Percentiles rank a stretch among this genome's conserved stretches.
These are phyloP conservation scores for Plasmodium inui DNA, from an alignment of 169 alveolate genomes.

Conservation along the genomic window DNA sequence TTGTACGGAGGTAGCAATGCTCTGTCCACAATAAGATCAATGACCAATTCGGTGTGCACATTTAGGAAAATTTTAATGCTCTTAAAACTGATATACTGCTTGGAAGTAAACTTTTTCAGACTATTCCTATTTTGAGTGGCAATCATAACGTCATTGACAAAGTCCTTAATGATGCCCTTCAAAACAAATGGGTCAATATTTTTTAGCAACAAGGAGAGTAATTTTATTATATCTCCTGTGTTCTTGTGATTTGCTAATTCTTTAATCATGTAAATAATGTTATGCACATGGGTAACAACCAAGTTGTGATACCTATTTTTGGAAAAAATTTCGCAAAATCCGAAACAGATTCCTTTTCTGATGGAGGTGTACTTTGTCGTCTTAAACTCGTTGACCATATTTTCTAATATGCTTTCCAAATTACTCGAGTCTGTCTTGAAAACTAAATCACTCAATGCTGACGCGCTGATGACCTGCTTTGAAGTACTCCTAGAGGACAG, in stretches of 20 bases:
- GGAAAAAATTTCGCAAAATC: slow-evolving; percentile 75
- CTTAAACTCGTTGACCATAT: slow-evolving; percentile 64
- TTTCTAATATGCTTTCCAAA: slow-evolving; percentile 47
- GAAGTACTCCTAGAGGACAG: slow-evolving; percentile 64
- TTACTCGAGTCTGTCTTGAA: slow-evolving; percentile 41
- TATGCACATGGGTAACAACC: slow-evolving; percentile 29
- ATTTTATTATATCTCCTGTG: slow-evolving; percentile 39
- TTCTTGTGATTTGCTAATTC: slow-evolving; percentile 63
- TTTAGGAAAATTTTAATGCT: slow-evolving; percentile 61
- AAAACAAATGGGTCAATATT: slow-evolving; percentile 24
- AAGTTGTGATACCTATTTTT: slow-evolving; percentile 37
- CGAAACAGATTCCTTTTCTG: slow-evolving; percentile 58
- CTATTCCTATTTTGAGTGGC: not conserved
- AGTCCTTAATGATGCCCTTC: slow-evolving; percentile 35
- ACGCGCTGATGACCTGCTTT: slow-evolving; percentile 66
- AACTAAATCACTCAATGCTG: slow-evolving; percentile 65
- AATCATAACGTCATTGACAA: slow-evolving; percentile 7
- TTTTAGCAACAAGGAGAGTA: slow-evolving; percentile 28
- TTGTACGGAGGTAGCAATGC: slow-evolving; percentile 55
- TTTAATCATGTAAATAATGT: slow-evolving; percentile 67
- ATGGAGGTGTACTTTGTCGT: slow-evolving; percentile 48
- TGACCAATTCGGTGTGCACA: slow-evolving; percentile 64
- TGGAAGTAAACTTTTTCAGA: slow-evolving; percentile 8
- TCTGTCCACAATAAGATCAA: slow-evolving; percentile 14
- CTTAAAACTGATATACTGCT: slow-evolving; percentile 41